Evolutionary conservation across 148 eudicot genomes (phyloP).

Genomic region (Bassia scoparia): DNA sequence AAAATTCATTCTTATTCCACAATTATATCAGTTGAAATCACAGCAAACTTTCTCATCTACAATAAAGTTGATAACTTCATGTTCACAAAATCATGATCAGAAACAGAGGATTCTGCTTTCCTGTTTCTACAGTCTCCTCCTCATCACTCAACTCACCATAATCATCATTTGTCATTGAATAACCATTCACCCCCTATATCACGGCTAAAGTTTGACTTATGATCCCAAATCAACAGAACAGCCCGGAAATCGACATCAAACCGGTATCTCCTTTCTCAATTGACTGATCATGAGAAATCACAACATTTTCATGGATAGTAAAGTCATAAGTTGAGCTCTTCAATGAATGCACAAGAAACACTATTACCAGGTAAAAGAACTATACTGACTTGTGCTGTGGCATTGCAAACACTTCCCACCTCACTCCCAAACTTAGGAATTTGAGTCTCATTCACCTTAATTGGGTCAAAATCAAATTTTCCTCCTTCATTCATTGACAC

Average conservation of each 20-base stretch:
- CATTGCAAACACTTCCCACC: conserved; percentile 15
- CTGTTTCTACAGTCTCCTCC: not conserved
- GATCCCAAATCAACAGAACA: not conserved
- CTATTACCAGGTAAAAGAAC: conserved; percentile 35
- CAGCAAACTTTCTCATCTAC: not conserved
- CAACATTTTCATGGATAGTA: conserved; percentile 52
- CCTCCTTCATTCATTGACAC: conserved; percentile 14
- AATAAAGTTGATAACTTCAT: not conserved
- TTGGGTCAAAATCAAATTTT: conserved; percentile 12
- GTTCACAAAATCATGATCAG: not conserved
- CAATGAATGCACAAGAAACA: conserved; percentile 47
- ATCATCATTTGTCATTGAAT: not conserved
- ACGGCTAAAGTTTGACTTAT: not conserved
- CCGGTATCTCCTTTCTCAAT: conserved; percentile 11
- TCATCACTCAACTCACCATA: conserved; percentile 16
- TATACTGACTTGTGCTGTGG: conserved; percentile 50
- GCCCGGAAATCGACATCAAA: not conserved
- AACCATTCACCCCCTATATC: not conserved
- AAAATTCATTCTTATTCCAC: conserved; percentile 6
- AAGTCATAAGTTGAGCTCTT: conserved; percentile 44
- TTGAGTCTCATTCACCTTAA: conserved; percentile 12
- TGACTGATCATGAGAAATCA: conserved; percentile 32
- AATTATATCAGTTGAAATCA: conserved; percentile 19
- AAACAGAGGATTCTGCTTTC: conserved; percentile 11
- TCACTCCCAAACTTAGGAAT: conserved; percentile 14